Conservation (phyloP, 208 protist species). For the Borovskyia barvae region DNA sequence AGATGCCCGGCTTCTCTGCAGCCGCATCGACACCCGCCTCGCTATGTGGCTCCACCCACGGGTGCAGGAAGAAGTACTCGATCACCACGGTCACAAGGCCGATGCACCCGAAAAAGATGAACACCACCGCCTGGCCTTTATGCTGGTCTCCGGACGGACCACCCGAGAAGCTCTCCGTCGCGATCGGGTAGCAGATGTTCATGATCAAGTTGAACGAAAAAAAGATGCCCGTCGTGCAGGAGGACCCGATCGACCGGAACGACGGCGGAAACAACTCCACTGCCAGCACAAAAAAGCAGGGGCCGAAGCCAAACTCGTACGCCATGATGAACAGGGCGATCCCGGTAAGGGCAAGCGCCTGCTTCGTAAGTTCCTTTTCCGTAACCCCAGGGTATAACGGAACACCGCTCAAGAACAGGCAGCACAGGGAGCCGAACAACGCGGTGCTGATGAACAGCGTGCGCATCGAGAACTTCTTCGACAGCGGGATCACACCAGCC, state of each 20-base stretch:
- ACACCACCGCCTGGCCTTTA: slow-evolving; percentile 36
- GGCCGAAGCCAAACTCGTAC: slow-evolving; percentile 41
- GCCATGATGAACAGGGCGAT: slow-evolving; percentile 39
- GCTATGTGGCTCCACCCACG: slow-evolving; percentile 20
- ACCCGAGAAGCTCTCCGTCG: slow-evolving; percentile 33
- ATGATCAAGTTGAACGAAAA: slow-evolving; percentile 43
- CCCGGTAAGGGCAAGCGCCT: slow-evolving; percentile 27
- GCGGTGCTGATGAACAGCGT: slow-evolving; percentile 21
- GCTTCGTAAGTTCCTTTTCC: slow-evolving; percentile 10
- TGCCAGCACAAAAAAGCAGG: slow-evolving; percentile 38
- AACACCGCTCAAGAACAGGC: slow-evolving; percentile 22
- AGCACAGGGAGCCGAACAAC: slow-evolving; percentile 19
- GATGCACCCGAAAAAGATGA: slow-evolving; percentile 44
- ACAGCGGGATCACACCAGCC: slow-evolving; percentile 32
- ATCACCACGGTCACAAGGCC: slow-evolving; percentile 33
- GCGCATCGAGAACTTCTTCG: slow-evolving; percentile 14
- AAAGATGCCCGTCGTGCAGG: slow-evolving; percentile 19
- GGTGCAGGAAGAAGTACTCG: slow-evolving; percentile 33
- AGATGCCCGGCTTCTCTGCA: too few species aligned
- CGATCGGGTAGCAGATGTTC: slow-evolving; percentile 39
- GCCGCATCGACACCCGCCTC: too few species aligned
- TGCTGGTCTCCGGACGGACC: slow-evolving; percentile 45
- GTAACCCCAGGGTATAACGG: slow-evolving; percentile 21
- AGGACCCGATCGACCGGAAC: slow-evolving; percentile 30
- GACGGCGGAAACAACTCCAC: slow-evolving; percentile 36